These are phyloP conservation scores for Teratosphaeriaceae sp. DNA, from an alignment of 2,329 filamentous ascomycete species.

Conservation along the genomic window DNA sequence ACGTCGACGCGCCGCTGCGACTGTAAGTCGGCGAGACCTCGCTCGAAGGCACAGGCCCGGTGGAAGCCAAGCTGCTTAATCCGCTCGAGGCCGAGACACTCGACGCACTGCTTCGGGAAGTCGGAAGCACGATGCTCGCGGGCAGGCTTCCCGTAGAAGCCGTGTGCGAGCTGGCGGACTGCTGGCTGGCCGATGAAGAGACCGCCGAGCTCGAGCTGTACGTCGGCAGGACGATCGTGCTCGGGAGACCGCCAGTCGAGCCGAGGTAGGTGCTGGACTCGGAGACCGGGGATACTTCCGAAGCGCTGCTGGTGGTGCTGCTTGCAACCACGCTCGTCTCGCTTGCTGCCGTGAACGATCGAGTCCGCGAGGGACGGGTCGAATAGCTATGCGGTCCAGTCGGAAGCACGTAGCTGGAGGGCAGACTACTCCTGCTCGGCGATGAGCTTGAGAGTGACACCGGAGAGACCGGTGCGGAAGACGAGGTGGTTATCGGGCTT, in stretches of 20 bases:
- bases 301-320: background rate
- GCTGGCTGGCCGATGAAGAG: constrained; percentile 1
- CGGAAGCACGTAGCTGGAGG: background rate
- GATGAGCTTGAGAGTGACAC: too few species aligned
- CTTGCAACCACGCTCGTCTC: too few species aligned
- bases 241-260: constrained; percentile 11
- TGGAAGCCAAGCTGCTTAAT: background rate
- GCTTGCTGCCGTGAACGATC: too few species aligned
- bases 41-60: background rate
- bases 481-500: background rate
- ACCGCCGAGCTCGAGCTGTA: background rate
- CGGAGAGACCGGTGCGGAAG: background rate
- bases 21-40: background rate
- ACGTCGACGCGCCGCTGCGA: background rate
- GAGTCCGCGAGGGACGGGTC: background rate
- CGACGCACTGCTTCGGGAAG: too few species aligned
- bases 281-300: background rate
- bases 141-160: background rate
- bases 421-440: background rate
- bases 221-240: constrained; percentile 11
- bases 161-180: constrained; percentile 1
- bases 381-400: background rate
- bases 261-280: constrained; percentile 1
- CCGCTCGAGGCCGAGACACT: too few species aligned
- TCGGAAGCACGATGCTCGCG: background rate